Conservation (phyloP, 345 rosid genomes). For the Sonneratia caseolaris region DNA sequence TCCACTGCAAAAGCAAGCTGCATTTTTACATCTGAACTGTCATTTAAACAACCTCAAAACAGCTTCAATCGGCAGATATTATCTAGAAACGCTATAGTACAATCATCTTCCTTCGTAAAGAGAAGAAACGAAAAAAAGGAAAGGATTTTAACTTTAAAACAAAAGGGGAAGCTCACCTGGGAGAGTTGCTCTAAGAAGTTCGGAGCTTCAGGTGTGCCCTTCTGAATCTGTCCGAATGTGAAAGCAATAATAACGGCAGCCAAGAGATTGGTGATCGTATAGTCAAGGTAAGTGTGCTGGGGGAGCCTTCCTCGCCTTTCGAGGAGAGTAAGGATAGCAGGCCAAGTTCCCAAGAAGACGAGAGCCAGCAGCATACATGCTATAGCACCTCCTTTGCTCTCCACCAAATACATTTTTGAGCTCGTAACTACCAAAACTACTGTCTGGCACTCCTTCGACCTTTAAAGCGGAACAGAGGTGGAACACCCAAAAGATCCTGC, state of each 20-base stretch:
- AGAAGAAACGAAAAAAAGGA: too few species aligned
- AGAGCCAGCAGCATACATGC: constrained; percentile 57
- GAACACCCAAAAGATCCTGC: not conserved
- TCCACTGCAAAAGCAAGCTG: too few species aligned
- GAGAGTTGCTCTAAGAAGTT: constrained; percentile 53
- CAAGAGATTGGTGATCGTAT: constrained; percentile 58
- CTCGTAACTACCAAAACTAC: not conserved
- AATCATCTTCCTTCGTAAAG: too few species aligned
- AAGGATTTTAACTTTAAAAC: not conserved
- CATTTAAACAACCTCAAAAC: too few species aligned
- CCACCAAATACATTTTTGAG: constrained; percentile 49
- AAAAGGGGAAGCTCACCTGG: constrained; percentile 27
- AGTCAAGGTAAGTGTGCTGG: constrained; percentile 90
- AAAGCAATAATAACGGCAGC: constrained; percentile 65
- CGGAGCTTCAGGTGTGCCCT: constrained; percentile 28
- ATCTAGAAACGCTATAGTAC: too few species aligned
- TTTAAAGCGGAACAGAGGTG: not conserved
- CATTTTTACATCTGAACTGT: too few species aligned
- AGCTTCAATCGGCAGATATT: too few species aligned
- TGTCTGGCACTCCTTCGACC: not conserved
- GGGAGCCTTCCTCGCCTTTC: constrained; percentile 84
- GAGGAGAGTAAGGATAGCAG: constrained; percentile 62
- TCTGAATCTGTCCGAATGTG: constrained; percentile 56
- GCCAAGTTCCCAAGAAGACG: constrained; percentile 79
- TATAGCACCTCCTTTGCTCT: constrained; percentile 82